Evolutionary conservation across 1,139 yeast species (phyloP), one percentile per base, ranked within the genome.

Genomic region (Kazachstania sp.): DNA sequence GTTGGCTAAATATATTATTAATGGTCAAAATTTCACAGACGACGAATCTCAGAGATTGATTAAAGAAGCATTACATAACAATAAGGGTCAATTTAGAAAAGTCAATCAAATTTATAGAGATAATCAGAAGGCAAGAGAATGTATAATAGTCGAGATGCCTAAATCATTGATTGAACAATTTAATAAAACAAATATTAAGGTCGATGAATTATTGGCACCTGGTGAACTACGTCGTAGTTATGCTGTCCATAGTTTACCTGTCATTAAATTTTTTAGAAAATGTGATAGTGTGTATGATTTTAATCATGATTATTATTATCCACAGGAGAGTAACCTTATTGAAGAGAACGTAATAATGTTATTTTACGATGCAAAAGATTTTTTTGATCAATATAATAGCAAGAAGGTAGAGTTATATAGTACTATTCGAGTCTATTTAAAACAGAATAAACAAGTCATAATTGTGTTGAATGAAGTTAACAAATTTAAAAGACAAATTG

Each of bases 381-480:
- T 81, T 43, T 63, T 76, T 4, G 58, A 60, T 2, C 56, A 60
- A 40, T 59, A 78, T 26, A 57, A 63, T 28, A 58, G 44, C 1
- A 50, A 56, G 19, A 67, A 47, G 64, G 65, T 5, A 43, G 57
- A 12, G 35, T 68, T 49, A 40, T 55, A 48, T 45, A 51, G 43
- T 35, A 57, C 44, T 38, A 64, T 49, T 30, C 48, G 54, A 28
- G 47, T 44, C 28, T 63, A 58, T 45, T 54, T 61, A 13, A 54
- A 52, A 34, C 55, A 50, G n/a, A 62, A 63, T 13, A 58, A 59
- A 16, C 52, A 49, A 47, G 61, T 57, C 40, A 70, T 82, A 0
- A 51, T 82, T 1, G 61, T 81, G 37, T 60, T 80, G 1, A 75
- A 75, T 49, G 78, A 78, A 2, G 71, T 72, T 48, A 79, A 75